Base-by-base conservation (phyloP, 148 eudicot species). In the Fallopia convolvulus region DNA sequence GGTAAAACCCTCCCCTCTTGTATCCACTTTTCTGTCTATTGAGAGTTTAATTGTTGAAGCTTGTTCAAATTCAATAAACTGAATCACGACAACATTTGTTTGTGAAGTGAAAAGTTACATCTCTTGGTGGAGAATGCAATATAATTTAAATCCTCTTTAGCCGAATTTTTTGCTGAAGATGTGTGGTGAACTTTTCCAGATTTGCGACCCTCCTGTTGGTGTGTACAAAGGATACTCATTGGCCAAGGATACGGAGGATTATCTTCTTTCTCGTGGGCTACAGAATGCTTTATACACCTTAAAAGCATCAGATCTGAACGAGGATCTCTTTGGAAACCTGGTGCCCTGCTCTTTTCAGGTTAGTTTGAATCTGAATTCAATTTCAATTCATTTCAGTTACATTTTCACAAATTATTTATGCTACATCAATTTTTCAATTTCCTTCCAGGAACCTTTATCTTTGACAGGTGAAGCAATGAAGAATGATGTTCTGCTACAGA, bases 201-300 rank as follows among this genome's bases (percentile, higher is more conserved):
- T 94, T 68, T 82, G 88, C 63, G 90, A 94, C 79, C 90, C 90
- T 79, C 97, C 98, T 30, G 97, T 86, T 21, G 89, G 98, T 83
- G 94, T 90, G 23, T 94, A 83, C 79, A 92, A 92, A 85, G 98
- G 98, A 26, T 74, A 80, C 75, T 80, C 85, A 10, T 79, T 94
- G 83, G 84, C 92, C 39, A 86, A 90, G 81, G 94, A 89, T 77
- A 76, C 95, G 11, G 93, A 87, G 82, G 86, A 89, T 49, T 84
- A 90, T 87, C 89, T 94, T 55, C 76, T 68, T 14, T 86, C 93
- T 46, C 78, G 85, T 56, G 98, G 98, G 60, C 91, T 94, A 66
- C 87, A 89, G 75, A 88, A 92, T 85, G 97, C 97, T 60, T 84
- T 94, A 8, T 94, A 92, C 82, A 85, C 93, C 76, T 88, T 94